A percentile compares a stretch with the other conserved stretches of the same genome.
phyloP scores from a whole-genome alignment of 257 asterid species.

The Mentha longifolia region DNA sequence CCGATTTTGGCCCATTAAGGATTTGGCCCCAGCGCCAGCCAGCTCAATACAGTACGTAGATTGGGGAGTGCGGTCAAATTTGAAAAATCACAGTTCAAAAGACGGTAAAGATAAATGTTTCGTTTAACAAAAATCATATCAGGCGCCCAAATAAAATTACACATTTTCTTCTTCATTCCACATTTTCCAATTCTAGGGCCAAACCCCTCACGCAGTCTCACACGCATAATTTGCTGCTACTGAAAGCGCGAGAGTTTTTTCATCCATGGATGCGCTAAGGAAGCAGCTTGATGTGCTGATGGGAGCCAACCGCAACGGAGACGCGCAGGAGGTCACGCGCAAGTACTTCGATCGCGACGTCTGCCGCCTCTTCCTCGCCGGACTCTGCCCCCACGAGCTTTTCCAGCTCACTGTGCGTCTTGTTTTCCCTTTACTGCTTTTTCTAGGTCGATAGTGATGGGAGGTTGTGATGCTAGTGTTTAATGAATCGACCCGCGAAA shows the following conservation, averaged over 20 bases:
- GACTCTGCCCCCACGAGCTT: slow-evolving; percentile 93
- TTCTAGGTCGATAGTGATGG: not conserved
- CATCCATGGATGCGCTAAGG: slow-evolving; percentile 81
- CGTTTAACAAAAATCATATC: too few species aligned
- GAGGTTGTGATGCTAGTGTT: not conserved
- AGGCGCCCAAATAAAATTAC: too few species aligned
- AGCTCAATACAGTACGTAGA: too few species aligned
- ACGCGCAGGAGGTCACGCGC: slow-evolving; percentile 75
- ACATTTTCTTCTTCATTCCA: too few species aligned
- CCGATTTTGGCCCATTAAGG: too few species aligned
- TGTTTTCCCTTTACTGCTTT: not conserved
- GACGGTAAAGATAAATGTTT: too few species aligned
- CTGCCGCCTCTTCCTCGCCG: slow-evolving; percentile 90
- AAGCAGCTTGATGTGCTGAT: slow-evolving; percentile 88
- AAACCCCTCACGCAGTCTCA: slow-evolving; percentile 38
- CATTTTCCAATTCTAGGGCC: slow-evolving; percentile 3
- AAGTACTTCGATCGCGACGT: slow-evolving; percentile 93
- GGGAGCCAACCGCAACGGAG: slow-evolving; percentile 97
- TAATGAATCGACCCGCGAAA: not conserved
- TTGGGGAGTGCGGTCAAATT: too few species aligned
- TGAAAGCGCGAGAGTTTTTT: not conserved
- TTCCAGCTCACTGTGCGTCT: slow-evolving; percentile 81
- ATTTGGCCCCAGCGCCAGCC: too few species aligned
- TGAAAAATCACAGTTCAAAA: too few species aligned
- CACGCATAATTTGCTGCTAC: slow-evolving; percentile 1